phyloP scores from a whole-genome alignment of 495 filamentous ascomycete species.

The Lasiosphaeria hispida region DNA sequence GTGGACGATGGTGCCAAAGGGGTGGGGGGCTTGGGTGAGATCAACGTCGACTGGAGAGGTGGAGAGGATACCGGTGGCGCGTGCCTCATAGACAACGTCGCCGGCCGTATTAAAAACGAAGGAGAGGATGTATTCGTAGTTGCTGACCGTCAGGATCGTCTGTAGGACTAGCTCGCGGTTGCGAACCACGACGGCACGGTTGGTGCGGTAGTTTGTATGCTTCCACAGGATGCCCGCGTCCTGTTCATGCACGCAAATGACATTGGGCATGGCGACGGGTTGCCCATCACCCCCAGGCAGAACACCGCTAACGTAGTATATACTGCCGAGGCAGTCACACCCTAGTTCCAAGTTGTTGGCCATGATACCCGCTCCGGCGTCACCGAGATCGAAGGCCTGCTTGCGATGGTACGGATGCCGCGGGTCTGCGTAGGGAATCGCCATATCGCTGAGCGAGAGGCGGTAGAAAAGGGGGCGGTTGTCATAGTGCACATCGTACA shows the following conservation, averaged over 20 bases:
- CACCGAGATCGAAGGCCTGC: constrained; percentile 75
- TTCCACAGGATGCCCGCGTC: constrained; percentile 76
- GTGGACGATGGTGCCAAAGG: constrained; percentile 80
- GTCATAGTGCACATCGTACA: constrained; percentile 71
- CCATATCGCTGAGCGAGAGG: constrained; percentile 71
- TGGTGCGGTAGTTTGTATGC: constrained; percentile 77
- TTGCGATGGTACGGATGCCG: constrained; percentile 72
- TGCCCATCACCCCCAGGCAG: constrained; percentile 57
- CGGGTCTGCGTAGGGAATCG: constrained; percentile 74
- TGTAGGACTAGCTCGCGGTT: constrained; percentile 73
- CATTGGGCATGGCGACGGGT: constrained; percentile 62
- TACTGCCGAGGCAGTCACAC: constrained; percentile 70
- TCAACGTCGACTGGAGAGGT: constrained; percentile 74
- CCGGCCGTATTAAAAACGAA: constrained; percentile 86
- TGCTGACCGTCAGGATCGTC: constrained; percentile 74
- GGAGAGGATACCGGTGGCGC: constrained; percentile 82
- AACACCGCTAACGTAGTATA: constrained; percentile 67
- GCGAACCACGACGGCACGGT: constrained; percentile 62
- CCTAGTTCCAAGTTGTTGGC: constrained; percentile 72
- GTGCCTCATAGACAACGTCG: constrained; percentile 74
- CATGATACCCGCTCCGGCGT: constrained; percentile 69
- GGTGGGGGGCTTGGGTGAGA: constrained; percentile 51
- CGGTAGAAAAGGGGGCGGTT: constrained; percentile 65
- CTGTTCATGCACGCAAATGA: constrained; percentile 76
- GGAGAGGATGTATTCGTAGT: constrained; percentile 83